These are phyloP conservation scores for Phytophthora palmivora DNA, from an alignment of 352 stramenopile species.

Conservation along the genomic window DNA sequence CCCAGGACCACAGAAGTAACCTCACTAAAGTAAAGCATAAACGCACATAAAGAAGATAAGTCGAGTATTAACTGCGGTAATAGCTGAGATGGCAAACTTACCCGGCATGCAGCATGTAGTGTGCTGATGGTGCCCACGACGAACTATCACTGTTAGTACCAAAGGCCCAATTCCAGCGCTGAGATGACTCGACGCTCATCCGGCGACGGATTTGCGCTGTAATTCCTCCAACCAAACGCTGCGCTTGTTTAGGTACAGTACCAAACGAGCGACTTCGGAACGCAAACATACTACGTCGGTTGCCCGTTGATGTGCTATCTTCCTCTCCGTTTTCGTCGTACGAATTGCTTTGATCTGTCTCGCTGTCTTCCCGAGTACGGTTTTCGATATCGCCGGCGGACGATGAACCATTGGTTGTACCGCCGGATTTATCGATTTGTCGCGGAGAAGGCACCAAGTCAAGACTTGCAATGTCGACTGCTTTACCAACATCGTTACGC, in stretches of 20 bases:
- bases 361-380: slow-evolving; percentile 27
- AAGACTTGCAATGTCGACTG: slow-evolving; percentile 56
- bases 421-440: slow-evolving; percentile 28
- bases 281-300: slow-evolving; percentile 71
- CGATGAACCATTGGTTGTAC: slow-evolving; percentile 25
- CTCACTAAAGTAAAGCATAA: slow-evolving; percentile 42
- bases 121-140: slow-evolving; percentile 70
- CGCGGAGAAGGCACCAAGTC: slow-evolving; percentile 54
- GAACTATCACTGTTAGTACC: slow-evolving; percentile 51
- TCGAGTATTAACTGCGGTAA: neutral
- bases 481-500: slow-evolving; percentile 62
- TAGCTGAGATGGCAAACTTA: slow-evolving; percentile 31
- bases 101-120: slow-evolving; percentile 74
- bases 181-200: slow-evolving; percentile 72
- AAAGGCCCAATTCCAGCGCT: slow-evolving; percentile 81
- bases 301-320: slow-evolving; percentile 20
- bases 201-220: slow-evolving; percentile 79
- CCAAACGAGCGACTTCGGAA: slow-evolving; percentile 70
- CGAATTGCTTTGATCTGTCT: slow-evolving; percentile 11
- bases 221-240: slow-evolving; percentile 76
- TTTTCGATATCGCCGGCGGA: slow-evolving; percentile 26
- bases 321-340: slow-evolving; percentile 44
- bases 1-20: slow-evolving; percentile 74
- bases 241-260: slow-evolving; percentile 74
- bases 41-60: neutral